Base-by-base conservation (phyloP, 179 eudicot genomes). In the Carnegiea gigantea region DNA sequence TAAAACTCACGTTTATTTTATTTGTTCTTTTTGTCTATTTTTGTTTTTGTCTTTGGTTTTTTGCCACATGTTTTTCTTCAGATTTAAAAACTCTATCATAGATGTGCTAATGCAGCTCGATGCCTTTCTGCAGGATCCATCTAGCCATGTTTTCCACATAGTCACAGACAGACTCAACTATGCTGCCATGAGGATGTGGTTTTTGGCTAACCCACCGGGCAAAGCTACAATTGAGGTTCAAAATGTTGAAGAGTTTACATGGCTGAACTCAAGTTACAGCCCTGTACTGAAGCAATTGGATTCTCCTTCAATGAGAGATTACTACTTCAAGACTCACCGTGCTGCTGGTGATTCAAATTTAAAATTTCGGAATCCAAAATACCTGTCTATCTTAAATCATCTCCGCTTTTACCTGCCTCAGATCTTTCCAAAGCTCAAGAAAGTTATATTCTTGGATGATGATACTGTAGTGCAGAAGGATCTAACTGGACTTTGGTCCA, bases 141-240 rank as follows among this genome's bases (percentile, higher is more conserved):
- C 95, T 59, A 86, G 87, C 30, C 98, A 93, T 48, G 98, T 93
- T 24, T 91, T 95, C 90, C 99, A 95, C 80, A 84, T 95, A 51
- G 99, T 95, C 73, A 94, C 98, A 10, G 99, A 95, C 80, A 90
- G 92, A 87, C 97, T 95, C 75, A 95, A 94, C 87, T 95, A 89
- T 86, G 99, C 99, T 81, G 98, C 99, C 68, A 95, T 95, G 98
- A 92, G 90, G 86, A 94, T 95, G 99, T 95, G 99, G 98, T 95
- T 95, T 87, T 83, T 92, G 84, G 90, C 88, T 21, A 95, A 91
- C 65, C 93, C 91, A n/a, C 98, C 97, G 14, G 87, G 92, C 65
- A 84, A 87, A 82, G 97, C 98, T 80, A 86, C 97, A 67, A 89
- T 95, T 79, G 84, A 92, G 46, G 92, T 95, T 79, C 99, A 94